These are phyloP conservation scores for Claviceps purpurea DNA, from an alignment of 2,329 filamentous ascomycete species.

Conservation along the genomic window DNA sequence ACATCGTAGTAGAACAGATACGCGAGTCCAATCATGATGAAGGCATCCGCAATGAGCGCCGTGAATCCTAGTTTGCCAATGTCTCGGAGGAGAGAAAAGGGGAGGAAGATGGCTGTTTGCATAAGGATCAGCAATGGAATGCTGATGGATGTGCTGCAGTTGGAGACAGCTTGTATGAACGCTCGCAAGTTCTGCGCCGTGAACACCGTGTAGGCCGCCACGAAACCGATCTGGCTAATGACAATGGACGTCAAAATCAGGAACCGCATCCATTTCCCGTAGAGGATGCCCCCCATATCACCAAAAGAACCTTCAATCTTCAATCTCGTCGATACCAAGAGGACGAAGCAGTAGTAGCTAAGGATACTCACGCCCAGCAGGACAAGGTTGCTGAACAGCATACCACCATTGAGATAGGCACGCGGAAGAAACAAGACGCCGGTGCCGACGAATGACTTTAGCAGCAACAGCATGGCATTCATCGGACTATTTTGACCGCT, in stretches of 20 bases:
- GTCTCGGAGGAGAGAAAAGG: slow-evolving; percentile 84
- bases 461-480: slow-evolving; percentile 68
- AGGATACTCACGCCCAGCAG: slow-evolving; percentile 73
- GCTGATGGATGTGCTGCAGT: slow-evolving; percentile 74
- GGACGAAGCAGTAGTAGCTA: slow-evolving; percentile 95
- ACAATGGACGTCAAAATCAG: slow-evolving; percentile 87
- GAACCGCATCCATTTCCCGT: slow-evolving; percentile 78
- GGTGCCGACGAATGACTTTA: slow-evolving; percentile 97
- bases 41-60: slow-evolving; percentile 81
- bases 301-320: slow-evolving; percentile 90
- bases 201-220: slow-evolving; percentile 92
- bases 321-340: slow-evolving; percentile 76
- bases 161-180: slow-evolving; percentile 79
- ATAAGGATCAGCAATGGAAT: slow-evolving; percentile 85
- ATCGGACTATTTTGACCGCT: slow-evolving; percentile 66
- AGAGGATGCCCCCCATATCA: slow-evolving; percentile 86
- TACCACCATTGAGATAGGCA: slow-evolving; percentile 90
- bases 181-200: slow-evolving; percentile 92
- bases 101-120: slow-evolving; percentile 91
- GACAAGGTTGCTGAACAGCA: slow-evolving; percentile 90
- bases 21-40: slow-evolving; percentile 82
- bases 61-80: slow-evolving; percentile 96
- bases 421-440: slow-evolving; percentile 87
- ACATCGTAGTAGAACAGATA: slow-evolving; percentile 97
- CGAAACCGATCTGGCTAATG: slow-evolving; percentile 88